Percentiles rank a stretch among this genome's conserved stretches.
These are phyloP conservation scores for Leucocoprinus birnbaumii DNA, from an alignment of 768 basidiomycete species.

Conservation along the genomic window DNA sequence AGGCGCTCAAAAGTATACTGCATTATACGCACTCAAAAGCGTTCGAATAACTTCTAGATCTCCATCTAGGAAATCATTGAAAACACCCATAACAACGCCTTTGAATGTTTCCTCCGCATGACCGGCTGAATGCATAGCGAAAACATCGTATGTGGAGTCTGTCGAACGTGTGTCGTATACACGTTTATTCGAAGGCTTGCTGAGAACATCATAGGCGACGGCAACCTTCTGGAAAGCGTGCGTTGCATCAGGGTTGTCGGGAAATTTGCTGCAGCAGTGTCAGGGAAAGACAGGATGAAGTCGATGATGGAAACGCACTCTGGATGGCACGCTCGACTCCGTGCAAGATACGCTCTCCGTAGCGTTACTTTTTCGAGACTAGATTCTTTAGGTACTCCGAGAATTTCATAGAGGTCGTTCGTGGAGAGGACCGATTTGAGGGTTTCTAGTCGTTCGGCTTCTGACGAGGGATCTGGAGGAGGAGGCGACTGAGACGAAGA, in stretches of 20 bases:
- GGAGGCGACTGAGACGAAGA: not conserved
- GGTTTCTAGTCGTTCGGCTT: slow-evolving; percentile 1
- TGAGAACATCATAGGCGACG: slow-evolving; percentile 79
- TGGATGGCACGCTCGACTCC: slow-evolving; percentile 80
- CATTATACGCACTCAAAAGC: slow-evolving; percentile 57
- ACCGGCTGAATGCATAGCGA: slow-evolving; percentile 46
- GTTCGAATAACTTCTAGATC: slow-evolving; percentile 84
- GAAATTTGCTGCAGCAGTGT: slow-evolving; percentile 63
- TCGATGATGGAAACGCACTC: slow-evolving; percentile 56
- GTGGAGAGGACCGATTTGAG: slow-evolving; percentile 52
- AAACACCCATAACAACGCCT: slow-evolving; percentile 67
- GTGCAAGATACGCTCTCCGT: slow-evolving; percentile 70
- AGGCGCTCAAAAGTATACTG: not conserved
- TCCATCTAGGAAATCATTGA: slow-evolving; percentile 82
- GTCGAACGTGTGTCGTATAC: slow-evolving; percentile 62
- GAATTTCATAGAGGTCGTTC: slow-evolving; percentile 70
- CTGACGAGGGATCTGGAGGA: not conserved
- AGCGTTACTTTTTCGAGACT: slow-evolving; percentile 59
- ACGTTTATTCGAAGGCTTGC: slow-evolving; percentile 64
- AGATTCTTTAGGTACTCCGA: slow-evolving; percentile 55
- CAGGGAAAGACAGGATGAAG: not conserved
- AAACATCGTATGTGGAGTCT: slow-evolving; percentile 48
- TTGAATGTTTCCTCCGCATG: slow-evolving; percentile 80
- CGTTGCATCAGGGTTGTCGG: slow-evolving; percentile 72
- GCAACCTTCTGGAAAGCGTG: slow-evolving; percentile 85